These are phyloP conservation scores for Hericium coralloides DNA, from an alignment of 768 basidiomycete species.

Conservation along the genomic window DNA sequence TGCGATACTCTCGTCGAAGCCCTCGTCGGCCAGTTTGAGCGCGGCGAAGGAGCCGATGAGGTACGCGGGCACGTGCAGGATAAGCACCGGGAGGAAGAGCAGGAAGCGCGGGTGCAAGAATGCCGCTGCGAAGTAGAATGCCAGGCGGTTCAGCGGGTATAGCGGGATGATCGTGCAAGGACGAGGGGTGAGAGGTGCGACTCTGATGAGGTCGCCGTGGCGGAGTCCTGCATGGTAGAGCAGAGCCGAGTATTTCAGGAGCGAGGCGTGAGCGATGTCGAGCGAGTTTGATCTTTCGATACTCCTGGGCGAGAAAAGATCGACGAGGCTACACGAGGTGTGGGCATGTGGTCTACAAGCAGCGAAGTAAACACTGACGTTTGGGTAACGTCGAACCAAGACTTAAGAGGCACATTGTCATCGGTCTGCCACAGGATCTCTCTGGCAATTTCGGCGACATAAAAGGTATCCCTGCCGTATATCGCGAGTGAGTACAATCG, in stretches of 20 bases:
- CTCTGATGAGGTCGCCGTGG: constrained; percentile 70
- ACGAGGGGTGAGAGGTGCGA: constrained; percentile 73
- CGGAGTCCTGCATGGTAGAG: constrained; percentile 72
- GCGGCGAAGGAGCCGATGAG: constrained; percentile 68
- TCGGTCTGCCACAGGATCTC: constrained; percentile 77
- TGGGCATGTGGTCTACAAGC: constrained; percentile 3
- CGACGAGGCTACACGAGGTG: constrained; percentile 67
- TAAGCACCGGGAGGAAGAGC: constrained; percentile 82
- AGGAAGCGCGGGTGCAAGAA: constrained; percentile 37
- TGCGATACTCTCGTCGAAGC: constrained; percentile 71
- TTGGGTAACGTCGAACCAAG: constrained; percentile 78
- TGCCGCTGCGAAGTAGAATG: constrained; percentile 72
- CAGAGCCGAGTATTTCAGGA: constrained; percentile 83
- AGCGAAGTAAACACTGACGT: constrained; percentile 46
- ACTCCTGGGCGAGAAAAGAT: constrained; percentile 49
- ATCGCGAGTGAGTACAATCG: neutral
- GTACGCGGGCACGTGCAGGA: constrained; percentile 81
- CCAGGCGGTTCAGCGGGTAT: constrained; percentile 45
- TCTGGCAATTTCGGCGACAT: constrained; percentile 82
- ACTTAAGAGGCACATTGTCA: constrained; percentile 60
- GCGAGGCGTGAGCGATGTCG: constrained; percentile 22
- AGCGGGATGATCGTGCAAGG: constrained; percentile 25
- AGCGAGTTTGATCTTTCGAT: constrained; percentile 52
- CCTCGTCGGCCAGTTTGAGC: constrained; percentile 68
- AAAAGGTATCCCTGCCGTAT: constrained; percentile 68